A percentile compares a stretch with the other conserved stretches of the same genome.
These are phyloP conservation scores for Arachis hypogaea DNA, from an alignment of 306 rosid species.

Conservation along the genomic window DNA sequence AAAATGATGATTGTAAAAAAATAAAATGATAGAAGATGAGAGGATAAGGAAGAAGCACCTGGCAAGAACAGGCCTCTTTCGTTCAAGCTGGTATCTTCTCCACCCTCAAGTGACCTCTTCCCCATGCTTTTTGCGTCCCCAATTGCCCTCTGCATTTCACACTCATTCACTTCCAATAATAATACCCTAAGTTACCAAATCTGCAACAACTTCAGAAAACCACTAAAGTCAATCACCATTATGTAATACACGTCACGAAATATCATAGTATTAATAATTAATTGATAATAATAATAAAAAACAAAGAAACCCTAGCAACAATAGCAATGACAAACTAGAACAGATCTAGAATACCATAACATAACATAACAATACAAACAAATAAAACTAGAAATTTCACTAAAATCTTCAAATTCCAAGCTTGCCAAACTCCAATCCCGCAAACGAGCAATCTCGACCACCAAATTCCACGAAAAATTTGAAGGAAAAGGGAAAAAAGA, in stretches of 20 bases:
- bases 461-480: no score
- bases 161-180: no score
- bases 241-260: no score
- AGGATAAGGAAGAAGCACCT: slow-evolving; percentile 52
- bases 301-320: slow-evolving; percentile 44
- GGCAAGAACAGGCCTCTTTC: slow-evolving; percentile 96
- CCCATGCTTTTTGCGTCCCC: slow-evolving; percentile 66
- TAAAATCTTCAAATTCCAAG: no score
- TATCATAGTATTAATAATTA: no score
- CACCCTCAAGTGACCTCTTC: slow-evolving; percentile 77
- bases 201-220: no score
- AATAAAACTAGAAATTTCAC: slow-evolving; percentile 38
- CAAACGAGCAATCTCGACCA: no score
- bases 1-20: slow-evolving; percentile 1
- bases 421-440: no score
- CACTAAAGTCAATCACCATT: no score
- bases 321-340: slow-evolving; percentile 10
- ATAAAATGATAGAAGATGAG: slow-evolving; percentile 17
- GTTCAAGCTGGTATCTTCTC: slow-evolving; percentile 88
- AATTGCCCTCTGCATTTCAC: slow-evolving; percentile 66
- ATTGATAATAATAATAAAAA: not conserved
- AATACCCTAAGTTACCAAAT: no score
- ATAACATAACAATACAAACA: slow-evolving; percentile 4
- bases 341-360: slow-evolving; percentile 44
- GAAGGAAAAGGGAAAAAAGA: no score